Evolutionary conservation across 495 filamentous ascomycete species (phyloP), one percentile per base, ranked within the genome.

Genomic region (Neurospora tetraspora): DNA sequence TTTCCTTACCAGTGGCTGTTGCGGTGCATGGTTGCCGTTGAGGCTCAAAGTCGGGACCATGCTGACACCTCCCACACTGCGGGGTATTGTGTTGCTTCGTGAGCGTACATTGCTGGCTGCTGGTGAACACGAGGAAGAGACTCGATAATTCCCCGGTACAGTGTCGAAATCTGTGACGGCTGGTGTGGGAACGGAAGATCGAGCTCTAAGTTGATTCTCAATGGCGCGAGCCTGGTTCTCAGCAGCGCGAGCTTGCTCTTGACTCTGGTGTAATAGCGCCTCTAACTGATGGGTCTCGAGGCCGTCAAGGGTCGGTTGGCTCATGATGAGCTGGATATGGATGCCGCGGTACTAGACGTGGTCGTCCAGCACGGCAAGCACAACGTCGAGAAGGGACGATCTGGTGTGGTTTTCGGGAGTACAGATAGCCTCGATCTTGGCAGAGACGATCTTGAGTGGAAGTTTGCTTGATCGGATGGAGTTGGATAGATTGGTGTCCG

Each of bases 51-150:
- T 42, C 14, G 71, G 47, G 39, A 70, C 72, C n/a, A 70, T 27
- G 70, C 68, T 40, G 69, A 36, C 38, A 31, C 53, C 53, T 16
- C 31, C 45, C 37, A 77, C 74, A 71, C 73, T 80, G 75, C 77
- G 80, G 77, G 81, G 76, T 71, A 81, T 77, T 68, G 77, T 76
- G 72, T 76, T 78, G 79, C 77, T 80, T 72, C 76, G 76, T 68
- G 78, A 76, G 70, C 75, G 78, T 53, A 71, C 78, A 77, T 77
- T 73, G 71, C 78, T 73, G 71, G 47, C 72, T 73, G 78, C 76
- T 4, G 43, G 36, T 23, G 73, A 74, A 36, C 65, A 71, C 7
- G 74, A 74, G 34, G 73, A 76, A 68, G 78, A 78, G 69, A 77
- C 70, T 70, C 78, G 80, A 71, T 77, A 80, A 75, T 81, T 76